Evolutionary conservation across 2,329 filamentous ascomycete species (phyloP).

Genomic region (Exophiala lecanii-corni): DNA sequence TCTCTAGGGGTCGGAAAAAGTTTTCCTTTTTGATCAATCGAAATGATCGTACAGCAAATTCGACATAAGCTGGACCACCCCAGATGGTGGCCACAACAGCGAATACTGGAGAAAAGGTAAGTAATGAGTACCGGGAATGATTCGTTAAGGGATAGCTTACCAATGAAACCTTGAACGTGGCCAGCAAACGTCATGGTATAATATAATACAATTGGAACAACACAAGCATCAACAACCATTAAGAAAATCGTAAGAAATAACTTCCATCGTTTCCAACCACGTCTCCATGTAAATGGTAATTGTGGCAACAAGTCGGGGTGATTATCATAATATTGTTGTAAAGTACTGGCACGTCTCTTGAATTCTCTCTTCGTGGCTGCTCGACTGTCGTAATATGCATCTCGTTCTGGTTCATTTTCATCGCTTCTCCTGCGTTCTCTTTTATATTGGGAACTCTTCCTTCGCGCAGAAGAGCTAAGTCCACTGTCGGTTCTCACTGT

Average conservation of each 20-base stretch:
- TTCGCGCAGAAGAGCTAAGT: constrained; percentile 14
- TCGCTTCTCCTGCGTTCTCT: constrained; percentile 14
- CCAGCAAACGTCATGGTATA: constrained; percentile 26
- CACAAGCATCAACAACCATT: constrained; percentile 27
- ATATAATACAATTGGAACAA: constrained; percentile 26
- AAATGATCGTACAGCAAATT: constrained; percentile 26
- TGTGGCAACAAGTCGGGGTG: constrained; percentile 26
- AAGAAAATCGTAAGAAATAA: constrained; percentile 23
- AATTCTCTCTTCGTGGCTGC: constrained; percentile 28
- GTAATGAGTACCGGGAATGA: too few species aligned
- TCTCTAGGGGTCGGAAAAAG: constrained; percentile 27
- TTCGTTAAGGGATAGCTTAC: too few species aligned
- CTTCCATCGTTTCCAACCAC: constrained; percentile 25
- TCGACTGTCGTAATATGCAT: constrained; percentile 28
- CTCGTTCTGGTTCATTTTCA: constrained; percentile 18
- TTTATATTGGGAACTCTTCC: constrained; percentile 15
- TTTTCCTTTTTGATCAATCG: constrained; percentile 26
- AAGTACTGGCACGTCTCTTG: constrained; percentile 24
- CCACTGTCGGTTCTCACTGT: constrained; percentile 10
- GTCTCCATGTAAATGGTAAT: constrained; percentile 26
- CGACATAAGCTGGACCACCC: constrained; percentile 27
- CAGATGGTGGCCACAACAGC: constrained; percentile 27
- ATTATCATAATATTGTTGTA: constrained; percentile 26
- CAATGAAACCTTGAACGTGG: constrained; percentile 24
- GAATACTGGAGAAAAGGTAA: constrained; percentile 20